Conservation (phyloP, 305 asterid species). For the Lippia alba region DNA sequence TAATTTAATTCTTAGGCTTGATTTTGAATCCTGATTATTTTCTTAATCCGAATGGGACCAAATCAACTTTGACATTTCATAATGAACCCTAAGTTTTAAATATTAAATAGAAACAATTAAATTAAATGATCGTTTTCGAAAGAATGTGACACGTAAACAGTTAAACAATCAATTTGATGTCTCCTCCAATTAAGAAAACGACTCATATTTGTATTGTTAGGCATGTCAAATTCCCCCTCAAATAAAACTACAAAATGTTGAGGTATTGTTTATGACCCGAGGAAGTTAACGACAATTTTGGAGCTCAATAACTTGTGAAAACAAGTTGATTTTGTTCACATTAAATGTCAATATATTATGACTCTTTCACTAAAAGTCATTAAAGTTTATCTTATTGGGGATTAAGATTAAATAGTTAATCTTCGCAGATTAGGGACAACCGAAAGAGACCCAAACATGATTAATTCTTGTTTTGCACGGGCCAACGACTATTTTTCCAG, state of each 20-base stretch:
- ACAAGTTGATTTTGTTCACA: slow-evolving; percentile 37
- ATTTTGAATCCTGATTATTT: too few species aligned
- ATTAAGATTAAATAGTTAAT: slow-evolving; percentile 28
- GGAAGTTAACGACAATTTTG: slow-evolving; percentile 36
- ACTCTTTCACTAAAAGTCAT: slow-evolving; percentile 8
- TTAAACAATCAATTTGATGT: slow-evolving; percentile 40
- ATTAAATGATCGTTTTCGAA: not conserved
- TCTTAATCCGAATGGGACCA: too few species aligned
- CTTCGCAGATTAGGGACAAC: slow-evolving; percentile 28
- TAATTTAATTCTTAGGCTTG: too few species aligned
- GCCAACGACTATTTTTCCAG: too few species aligned
- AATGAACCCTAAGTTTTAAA: not conserved
- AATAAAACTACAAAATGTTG: slow-evolving; percentile 7
- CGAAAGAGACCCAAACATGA: not conserved
- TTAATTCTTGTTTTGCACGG: too few species aligned
- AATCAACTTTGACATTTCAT: too few species aligned
- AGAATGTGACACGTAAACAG: slow-evolving; percentile 21
- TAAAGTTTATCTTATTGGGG: not conserved
- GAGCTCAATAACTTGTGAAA: slow-evolving; percentile 45
- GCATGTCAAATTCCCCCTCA: slow-evolving; percentile 30
- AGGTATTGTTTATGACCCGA: slow-evolving; percentile 26
- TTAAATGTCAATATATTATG: slow-evolving; percentile 17
- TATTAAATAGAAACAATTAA: too few species aligned
- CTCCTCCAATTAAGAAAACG: slow-evolving; percentile 36
- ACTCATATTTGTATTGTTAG: slow-evolving; percentile 48